Evolutionary conservation across 2,329 filamentous ascomycete species (phyloP).

Genomic region (Cryphonectria japonica): DNA sequence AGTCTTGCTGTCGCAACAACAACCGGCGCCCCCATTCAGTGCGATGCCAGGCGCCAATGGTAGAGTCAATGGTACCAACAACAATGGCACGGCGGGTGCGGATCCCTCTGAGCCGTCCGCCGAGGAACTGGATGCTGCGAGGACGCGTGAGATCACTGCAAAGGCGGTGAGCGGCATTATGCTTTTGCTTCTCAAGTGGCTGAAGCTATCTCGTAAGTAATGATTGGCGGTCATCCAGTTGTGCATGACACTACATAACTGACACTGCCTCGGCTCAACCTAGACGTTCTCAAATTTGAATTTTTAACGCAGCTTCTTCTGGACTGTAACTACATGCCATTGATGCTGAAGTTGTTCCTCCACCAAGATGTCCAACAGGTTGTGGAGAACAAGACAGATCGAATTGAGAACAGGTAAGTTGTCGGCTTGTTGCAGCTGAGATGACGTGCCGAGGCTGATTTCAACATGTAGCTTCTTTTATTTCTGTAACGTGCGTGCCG

Average conservation of each 20-base stretch:
- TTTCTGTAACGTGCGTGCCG: conserved; percentile 74
- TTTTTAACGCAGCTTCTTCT: conserved; percentile 91
- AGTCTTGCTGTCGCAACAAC: conserved; percentile 69
- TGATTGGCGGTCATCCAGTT: neutral
- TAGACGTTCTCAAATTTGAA: conserved; percentile 93
- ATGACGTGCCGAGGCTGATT: neutral
- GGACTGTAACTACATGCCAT: conserved; percentile 91
- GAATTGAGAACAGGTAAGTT: conserved; percentile 74
- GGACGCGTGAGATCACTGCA: conserved; percentile 82
- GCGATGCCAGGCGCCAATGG: conserved; percentile 23
- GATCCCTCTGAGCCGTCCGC: conserved; percentile 55
- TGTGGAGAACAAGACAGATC: conserved; percentile 83
- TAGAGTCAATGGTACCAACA: conserved; percentile 35
- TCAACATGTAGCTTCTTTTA: conserved; percentile 73
- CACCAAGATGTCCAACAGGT: conserved; percentile 92
- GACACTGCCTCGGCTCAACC: neutral
- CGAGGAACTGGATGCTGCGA: conserved; percentile 80
- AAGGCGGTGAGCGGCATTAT: conserved; percentile 93
- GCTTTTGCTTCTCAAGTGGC: conserved; percentile 91
- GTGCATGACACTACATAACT: neutral
- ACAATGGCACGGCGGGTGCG: conserved; percentile 46
- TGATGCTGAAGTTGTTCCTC: conserved; percentile 91
- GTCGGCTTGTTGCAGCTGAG: conserved; percentile 62
- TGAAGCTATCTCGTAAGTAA: conserved; percentile 85
- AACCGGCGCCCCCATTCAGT: conserved; percentile 39